A percentile compares a stretch with the other conserved stretches of the same genome.
These are phyloP conservation scores for Starmerella gropengiesseri DNA, from an alignment of 805 yeast genomes.

Conservation along the genomic window DNA sequence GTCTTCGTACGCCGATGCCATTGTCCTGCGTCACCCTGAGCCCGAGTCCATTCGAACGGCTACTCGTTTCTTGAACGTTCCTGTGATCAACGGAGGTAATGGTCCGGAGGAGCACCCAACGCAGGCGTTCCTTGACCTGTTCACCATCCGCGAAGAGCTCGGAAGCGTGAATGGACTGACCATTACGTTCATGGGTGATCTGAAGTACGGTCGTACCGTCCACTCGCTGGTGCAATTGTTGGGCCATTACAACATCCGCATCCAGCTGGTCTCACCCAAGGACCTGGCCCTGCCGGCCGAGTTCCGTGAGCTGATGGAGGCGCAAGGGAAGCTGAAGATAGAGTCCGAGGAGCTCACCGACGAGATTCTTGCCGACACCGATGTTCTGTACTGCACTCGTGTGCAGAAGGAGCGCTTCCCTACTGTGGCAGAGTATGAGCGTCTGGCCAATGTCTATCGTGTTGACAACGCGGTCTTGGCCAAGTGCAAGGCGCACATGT, in stretches of 20 bases:
- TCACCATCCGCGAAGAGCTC: slow-evolving; percentile 96
- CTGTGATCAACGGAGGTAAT: slow-evolving; percentile 95
- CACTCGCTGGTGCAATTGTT: slow-evolving; percentile 88
- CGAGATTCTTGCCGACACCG: slow-evolving; percentile 78
- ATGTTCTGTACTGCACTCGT: slow-evolving; percentile 94
- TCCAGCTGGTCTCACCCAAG: slow-evolving; percentile 83
- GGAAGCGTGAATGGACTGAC: slow-evolving; percentile 98
- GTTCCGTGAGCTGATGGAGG: slow-evolving; percentile 53
- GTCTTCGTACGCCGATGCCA: slow-evolving; percentile 93
- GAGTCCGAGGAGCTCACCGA: slow-evolving; percentile 73
- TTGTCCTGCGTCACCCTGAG: slow-evolving; percentile 92
- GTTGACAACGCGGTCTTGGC: slow-evolving; percentile 86
- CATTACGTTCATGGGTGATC: slow-evolving; percentile 97
- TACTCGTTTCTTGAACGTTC: slow-evolving; percentile 92
- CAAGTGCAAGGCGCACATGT: slow-evolving; percentile 95
- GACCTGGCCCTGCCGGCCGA: slow-evolving; percentile 76
- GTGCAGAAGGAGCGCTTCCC: slow-evolving; percentile 94
- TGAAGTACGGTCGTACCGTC: slow-evolving; percentile 96
- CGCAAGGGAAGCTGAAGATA: slow-evolving; percentile 54
- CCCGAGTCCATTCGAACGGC: slow-evolving; percentile 89
- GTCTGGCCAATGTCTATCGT: slow-evolving; percentile 81
- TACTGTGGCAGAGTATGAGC: slow-evolving; percentile 62
- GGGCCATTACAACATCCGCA: slow-evolving; percentile 82
- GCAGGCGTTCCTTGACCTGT: slow-evolving; percentile 92
- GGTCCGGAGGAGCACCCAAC: slow-evolving; percentile 98